These are phyloP conservation scores for Zymoseptoria tritici DNA, from an alignment of 2,329 filamentous ascomycete genomes.

Conservation along the genomic window DNA sequence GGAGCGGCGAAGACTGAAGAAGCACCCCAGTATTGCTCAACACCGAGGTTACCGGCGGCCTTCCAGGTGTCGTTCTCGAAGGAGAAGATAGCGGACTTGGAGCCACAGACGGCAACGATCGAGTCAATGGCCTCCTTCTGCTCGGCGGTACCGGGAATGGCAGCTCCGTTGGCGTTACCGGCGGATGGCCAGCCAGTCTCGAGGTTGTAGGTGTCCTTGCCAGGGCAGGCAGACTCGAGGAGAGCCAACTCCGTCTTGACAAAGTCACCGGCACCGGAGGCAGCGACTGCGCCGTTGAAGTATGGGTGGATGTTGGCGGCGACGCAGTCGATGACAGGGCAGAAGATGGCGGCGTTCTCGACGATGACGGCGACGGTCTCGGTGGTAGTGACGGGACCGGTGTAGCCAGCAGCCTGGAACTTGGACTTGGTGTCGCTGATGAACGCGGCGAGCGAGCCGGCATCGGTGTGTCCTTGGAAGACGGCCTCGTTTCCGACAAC, in stretches of 20 bases:
- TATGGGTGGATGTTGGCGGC: conserved; percentile 87
- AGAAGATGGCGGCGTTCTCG: conserved; percentile 54
- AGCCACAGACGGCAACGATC: conserved; percentile 60
- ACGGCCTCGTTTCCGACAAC: conserved; percentile 89
- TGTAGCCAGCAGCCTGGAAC: conserved; percentile 54
- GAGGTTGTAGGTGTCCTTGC: conserved; percentile 68
- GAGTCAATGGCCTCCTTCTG: conserved; percentile 66
- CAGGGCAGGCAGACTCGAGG: conserved; percentile 62
- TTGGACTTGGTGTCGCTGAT: conserved; percentile 58
- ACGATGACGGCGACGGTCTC: conserved; percentile 78
- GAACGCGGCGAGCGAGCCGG: conserved; percentile 59
- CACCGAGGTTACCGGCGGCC: conserved; percentile 56
- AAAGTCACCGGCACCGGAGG: conserved; percentile 66
- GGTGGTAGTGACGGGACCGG: conserved; percentile 69
- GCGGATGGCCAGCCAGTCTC: conserved; percentile 83
- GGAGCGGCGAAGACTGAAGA: conserved; percentile 32
- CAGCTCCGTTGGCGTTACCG: conserved; percentile 63
- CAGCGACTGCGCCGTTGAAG: conserved; percentile 68
- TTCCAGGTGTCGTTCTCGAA: conserved; percentile 80
- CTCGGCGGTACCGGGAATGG: conserved; percentile 58
- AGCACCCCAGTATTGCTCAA: conserved; percentile 78
- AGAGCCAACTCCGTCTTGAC: conserved; percentile 65
- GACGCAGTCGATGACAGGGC: conserved; percentile 66
- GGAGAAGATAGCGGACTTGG: conserved; percentile 72
- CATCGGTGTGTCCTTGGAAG: conserved; percentile 62